These are phyloP conservation scores for Massospora cicadina DNA, from an alignment of 371 early-diverging fungal species.

Conservation along the genomic window DNA sequence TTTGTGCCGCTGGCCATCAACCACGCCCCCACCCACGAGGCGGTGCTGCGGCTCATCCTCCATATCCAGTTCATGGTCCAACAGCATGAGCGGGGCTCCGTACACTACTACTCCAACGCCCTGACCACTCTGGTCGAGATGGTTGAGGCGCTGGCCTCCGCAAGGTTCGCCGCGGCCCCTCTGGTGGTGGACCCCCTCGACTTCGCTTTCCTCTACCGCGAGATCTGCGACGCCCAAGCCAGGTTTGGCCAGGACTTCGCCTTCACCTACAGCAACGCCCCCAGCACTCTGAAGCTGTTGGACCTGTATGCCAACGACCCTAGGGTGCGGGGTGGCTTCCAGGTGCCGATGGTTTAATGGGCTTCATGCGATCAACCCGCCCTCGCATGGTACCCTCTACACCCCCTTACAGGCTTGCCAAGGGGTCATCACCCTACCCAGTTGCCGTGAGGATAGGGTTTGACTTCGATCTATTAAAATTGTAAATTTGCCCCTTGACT, in stretches of 20 bases:
- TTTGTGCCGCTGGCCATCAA: neutral
- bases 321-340: too few relatives aligned
- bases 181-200: neutral
- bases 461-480: too few relatives aligned
- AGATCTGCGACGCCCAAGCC: neutral
- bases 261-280: neutral
- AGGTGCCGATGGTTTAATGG: too few relatives aligned
- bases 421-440: too few relatives aligned
- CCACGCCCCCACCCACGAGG: neutral
- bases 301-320: too few relatives aligned
- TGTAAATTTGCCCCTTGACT: too few relatives aligned
- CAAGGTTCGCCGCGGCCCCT: neutral
- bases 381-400: too few relatives aligned
- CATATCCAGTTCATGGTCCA: neutral
- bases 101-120: neutral
- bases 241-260: neutral
- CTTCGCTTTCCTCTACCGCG: neutral
- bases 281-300: neutral
- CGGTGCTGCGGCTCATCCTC: neutral
- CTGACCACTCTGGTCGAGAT: neutral
- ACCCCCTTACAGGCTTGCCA: too few relatives aligned
- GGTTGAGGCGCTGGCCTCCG: neutral
- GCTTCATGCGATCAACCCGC: too few relatives aligned
- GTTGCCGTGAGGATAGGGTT: too few relatives aligned
- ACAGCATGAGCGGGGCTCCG: neutral